These are phyloP conservation scores for Fusarium staphyleae DNA, from an alignment of 2,329 filamentous ascomycete genomes.

Conservation along the genomic window DNA sequence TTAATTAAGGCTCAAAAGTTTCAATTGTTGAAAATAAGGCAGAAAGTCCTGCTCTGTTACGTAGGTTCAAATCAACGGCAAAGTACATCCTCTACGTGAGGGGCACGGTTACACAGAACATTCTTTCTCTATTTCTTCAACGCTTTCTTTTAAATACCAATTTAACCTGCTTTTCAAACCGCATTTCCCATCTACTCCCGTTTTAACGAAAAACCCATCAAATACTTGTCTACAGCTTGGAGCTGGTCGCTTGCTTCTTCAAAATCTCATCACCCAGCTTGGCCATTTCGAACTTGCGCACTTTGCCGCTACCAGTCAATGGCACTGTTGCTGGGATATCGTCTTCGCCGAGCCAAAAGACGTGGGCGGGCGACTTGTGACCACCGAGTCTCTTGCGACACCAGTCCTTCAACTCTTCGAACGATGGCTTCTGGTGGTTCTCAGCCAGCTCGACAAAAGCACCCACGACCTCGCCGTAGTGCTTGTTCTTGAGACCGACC, in stretches of 20 bases:
- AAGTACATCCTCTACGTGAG: not conserved
- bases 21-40: not conserved
- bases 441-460: slow-evolving; percentile 63
- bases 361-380: slow-evolving; percentile 73
- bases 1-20: not conserved
- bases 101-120: not conserved
- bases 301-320: slow-evolving; percentile 75
- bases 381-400: slow-evolving; percentile 66
- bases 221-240: slow-evolving; percentile 52
- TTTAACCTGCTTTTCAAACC: not conserved
- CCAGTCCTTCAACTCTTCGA: slow-evolving; percentile 67
- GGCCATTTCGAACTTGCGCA: slow-evolving; percentile 71
- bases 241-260: slow-evolving; percentile 54
- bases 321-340: slow-evolving; percentile 64
- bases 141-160: not conserved
- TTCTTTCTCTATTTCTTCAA: not conserved
- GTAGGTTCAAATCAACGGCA: not conserved
- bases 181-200: not conserved
- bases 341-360: slow-evolving; percentile 77
- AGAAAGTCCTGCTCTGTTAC: not conserved
- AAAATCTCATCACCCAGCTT: slow-evolving; percentile 62
- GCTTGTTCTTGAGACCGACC: slow-evolving; percentile 71
- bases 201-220: not conserved
- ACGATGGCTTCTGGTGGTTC: slow-evolving; percentile 50
- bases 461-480: slow-evolving; percentile 76